Evolutionary conservation across 352 stramenopile species (phyloP).

Genomic region (Phytophthora citricola): DNA sequence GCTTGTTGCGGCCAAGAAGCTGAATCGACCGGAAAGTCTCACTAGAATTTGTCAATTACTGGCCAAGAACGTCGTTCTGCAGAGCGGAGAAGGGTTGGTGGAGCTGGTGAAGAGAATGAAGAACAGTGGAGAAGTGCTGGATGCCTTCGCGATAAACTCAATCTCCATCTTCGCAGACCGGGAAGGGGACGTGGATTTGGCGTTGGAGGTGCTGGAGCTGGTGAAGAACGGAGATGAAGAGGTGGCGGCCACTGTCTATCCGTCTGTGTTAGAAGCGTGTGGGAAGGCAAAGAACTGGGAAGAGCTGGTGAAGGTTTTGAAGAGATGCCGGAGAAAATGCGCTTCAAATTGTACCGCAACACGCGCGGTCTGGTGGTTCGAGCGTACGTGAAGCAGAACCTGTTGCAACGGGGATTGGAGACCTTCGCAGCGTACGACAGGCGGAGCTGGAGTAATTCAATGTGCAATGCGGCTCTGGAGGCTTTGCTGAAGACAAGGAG

Average conservation of each 20-base stretch:
- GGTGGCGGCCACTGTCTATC: background rate
- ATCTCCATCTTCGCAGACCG: background rate
- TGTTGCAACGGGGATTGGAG: background rate
- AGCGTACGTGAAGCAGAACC: background rate
- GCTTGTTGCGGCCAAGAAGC: slow-evolving; percentile 10
- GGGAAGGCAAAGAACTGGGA: background rate
- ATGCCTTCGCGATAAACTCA: background rate
- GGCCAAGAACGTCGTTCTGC: background rate
- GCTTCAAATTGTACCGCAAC: background rate
- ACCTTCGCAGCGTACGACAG: background rate
- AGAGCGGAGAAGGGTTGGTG: background rate
- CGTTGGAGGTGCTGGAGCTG: background rate
- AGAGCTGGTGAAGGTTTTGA: background rate
- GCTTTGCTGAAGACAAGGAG: background rate
- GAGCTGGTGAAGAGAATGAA: background rate
- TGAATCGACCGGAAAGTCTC: slow-evolving; percentile 2
- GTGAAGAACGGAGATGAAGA: background rate
- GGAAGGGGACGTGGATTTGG: background rate
- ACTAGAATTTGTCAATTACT: background rate
- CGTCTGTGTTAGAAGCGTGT: background rate
- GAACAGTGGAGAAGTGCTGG: background rate
- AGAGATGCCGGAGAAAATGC: background rate
- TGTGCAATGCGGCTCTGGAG: background rate
- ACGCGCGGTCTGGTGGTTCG: background rate
- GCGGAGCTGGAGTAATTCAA: background rate